Percentiles rank a stretch among this genome's conserved stretches.
Evolutionary conservation across 306 rosid genomes (phyloP).

Genomic region (Quercus cerris): DNA sequence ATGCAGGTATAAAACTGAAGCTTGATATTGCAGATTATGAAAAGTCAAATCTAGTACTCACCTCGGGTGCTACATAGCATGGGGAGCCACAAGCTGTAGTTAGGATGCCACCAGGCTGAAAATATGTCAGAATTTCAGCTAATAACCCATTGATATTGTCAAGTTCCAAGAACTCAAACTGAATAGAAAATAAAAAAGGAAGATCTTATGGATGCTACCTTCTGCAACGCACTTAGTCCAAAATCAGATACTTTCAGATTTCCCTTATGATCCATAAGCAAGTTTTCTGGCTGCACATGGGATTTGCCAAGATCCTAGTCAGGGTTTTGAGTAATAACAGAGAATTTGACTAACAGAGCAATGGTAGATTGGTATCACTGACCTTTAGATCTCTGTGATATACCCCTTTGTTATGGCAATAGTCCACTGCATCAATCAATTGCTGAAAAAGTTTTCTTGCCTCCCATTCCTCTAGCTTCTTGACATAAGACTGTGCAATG

Average conservation of each 20-base stretch:
- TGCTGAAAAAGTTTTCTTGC: constrained; percentile 81
- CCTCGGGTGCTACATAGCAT: constrained; percentile 90
- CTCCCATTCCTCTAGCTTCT: constrained; percentile 52
- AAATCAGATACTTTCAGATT: constrained; percentile 74
- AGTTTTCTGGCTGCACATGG: constrained; percentile 62
- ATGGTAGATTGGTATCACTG: constrained; percentile 6
- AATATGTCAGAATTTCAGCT: constrained; percentile 22
- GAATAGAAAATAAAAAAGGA: not conserved
- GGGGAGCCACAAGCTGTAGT: constrained; percentile 82
- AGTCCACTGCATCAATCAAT: constrained; percentile 70
- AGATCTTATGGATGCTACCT: constrained; percentile 43
- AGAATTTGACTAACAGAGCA: not conserved
- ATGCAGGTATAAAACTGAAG: not conserved
- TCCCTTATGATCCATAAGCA: constrained; percentile 68
- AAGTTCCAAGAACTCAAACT: not conserved
- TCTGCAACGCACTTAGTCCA: constrained; percentile 66
- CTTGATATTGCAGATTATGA: not conserved
- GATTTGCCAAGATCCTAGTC: constrained; percentile 16
- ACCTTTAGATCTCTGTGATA: constrained; percentile 86
- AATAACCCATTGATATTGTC: not conserved
- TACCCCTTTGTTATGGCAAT: constrained; percentile 72
- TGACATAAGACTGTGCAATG: constrained; percentile 38
- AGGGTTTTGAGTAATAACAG: not conserved
- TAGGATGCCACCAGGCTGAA: constrained; percentile 52
- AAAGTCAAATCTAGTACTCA: not conserved